phyloP scores from a whole-genome alignment of 305 asterid genomes.

The Fraxinus greggii region DNA sequence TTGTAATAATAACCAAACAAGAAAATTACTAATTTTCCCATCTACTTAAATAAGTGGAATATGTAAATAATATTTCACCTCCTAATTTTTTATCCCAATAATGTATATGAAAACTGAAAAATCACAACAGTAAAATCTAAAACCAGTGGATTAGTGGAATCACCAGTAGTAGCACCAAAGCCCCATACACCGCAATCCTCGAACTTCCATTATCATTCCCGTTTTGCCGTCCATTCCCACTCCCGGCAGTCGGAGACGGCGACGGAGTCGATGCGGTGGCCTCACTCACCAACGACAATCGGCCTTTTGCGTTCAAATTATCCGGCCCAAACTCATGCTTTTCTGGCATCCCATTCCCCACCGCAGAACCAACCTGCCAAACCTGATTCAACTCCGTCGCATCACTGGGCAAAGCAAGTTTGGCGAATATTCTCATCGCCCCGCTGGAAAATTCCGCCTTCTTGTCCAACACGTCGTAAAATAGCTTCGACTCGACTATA shows the following conservation, averaged over 20 bases:
- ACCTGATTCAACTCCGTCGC: conserved; percentile 45
- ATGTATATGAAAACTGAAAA: background rate
- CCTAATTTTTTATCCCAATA: background rate
- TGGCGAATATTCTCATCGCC: conserved; percentile 49
- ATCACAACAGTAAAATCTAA: conserved; percentile 3
- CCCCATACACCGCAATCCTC: conserved; percentile 27
- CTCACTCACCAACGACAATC: conserved; percentile 25
- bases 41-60: background rate
- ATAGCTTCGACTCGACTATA: conserved; percentile 39
- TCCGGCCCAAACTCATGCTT: conserved; percentile 39
- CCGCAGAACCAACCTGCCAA: conserved; percentile 71
- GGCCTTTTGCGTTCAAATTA: conserved; percentile 40
- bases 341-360: conserved; percentile 46
- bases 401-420: conserved; percentile 46
- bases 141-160: conserved; percentile 19
- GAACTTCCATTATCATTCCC: conserved; percentile 32
- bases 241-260: background rate
- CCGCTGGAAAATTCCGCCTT: conserved; percentile 47
- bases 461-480: conserved; percentile 43
- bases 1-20: background rate
- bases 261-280: conserved; percentile 2
- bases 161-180: conserved; percentile 29
- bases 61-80: background rate
- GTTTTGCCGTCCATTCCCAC: conserved; percentile 17
- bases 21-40: background rate